A percentile compares a stretch with the other conserved stretches of the same genome.
These are phyloP conservation scores for Backusella mclennaniae DNA, from an alignment of 192 early-diverging fungal species.

Conservation along the genomic window DNA sequence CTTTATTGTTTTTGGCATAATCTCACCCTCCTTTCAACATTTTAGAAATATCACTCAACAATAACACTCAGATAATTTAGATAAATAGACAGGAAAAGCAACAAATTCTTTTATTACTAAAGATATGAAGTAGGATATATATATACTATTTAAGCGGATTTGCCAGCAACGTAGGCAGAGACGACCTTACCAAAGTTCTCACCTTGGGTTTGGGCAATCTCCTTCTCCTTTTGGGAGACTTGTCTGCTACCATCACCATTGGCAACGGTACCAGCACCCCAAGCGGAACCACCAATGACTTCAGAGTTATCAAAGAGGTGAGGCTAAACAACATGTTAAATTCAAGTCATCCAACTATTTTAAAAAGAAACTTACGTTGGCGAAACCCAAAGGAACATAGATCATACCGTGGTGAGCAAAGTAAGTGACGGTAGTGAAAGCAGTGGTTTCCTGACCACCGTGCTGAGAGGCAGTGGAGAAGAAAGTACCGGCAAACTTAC, in stretches of 20 bases:
- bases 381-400: slow-evolving; percentile 71
- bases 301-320: slow-evolving; percentile 47
- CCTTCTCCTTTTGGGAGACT: slow-evolving; percentile 63
- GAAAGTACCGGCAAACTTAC: slow-evolving; percentile 75
- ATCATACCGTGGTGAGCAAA: slow-evolving; percentile 76
- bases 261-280: slow-evolving; percentile 13
- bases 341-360: not conserved
- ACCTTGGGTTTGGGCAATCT: slow-evolving; percentile 58
- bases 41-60: no score
- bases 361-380: slow-evolving; percentile 16
- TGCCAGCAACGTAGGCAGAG: slow-evolving; percentile 13
- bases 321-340: not conserved
- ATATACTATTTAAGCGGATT: not conserved
- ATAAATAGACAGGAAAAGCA: no score
- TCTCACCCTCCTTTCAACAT: no score
- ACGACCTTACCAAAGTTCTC: slow-evolving; percentile 57
- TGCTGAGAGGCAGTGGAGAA: slow-evolving; percentile 71
- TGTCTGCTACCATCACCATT: slow-evolving; percentile 64
- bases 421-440: slow-evolving; percentile 58
- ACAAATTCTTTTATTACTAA: no score
- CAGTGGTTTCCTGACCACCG: slow-evolving; percentile 80
- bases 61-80: no score
- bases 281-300: slow-evolving; percentile 21
- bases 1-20: no score
- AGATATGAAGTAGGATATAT: no score